phyloP scores from a whole-genome alignment of 2,329 filamentous ascomycete genomes.

The Curvularia sp. region DNA sequence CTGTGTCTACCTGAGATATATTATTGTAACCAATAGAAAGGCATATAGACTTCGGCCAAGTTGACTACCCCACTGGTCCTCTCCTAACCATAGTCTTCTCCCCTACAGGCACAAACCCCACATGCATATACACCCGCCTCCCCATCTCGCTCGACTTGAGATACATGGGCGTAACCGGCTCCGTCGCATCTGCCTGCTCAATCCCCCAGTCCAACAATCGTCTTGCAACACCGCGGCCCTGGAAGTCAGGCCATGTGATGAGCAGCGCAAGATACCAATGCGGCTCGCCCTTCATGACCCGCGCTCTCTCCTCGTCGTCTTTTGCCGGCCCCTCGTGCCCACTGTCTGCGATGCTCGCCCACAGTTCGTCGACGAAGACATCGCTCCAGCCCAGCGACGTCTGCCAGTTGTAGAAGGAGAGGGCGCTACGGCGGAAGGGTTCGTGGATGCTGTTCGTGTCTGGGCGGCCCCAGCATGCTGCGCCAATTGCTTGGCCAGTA shows the following conservation, averaged over 20 bases:
- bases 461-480: slow-evolving; percentile 41
- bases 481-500: slow-evolving; percentile 31
- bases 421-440: slow-evolving; percentile 29
- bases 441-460: slow-evolving; percentile 26
- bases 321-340: slow-evolving; percentile 32
- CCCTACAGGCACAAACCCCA: slow-evolving; percentile 37
- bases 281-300: slow-evolving; percentile 27
- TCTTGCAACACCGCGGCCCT: slow-evolving; percentile 40
- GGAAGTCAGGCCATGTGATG: slow-evolving; percentile 40
- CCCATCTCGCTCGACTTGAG: slow-evolving; percentile 37
- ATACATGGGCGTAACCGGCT: slow-evolving; percentile 38
- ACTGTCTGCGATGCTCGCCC: slow-evolving; percentile 21
- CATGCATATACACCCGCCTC: slow-evolving; percentile 40
- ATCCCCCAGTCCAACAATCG: slow-evolving; percentile 43
- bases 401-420: slow-evolving; percentile 32
- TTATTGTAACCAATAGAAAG: slow-evolving; percentile 13
- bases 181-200: slow-evolving; percentile 37
- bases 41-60: neutral
- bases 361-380: slow-evolving; percentile 38
- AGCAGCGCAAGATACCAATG: slow-evolving; percentile 47
- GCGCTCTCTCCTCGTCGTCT: slow-evolving; percentile 28
- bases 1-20: neutral
- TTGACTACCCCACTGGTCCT: slow-evolving; percentile 19
- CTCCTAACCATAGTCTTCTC: slow-evolving; percentile 30
- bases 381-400: slow-evolving; percentile 32